Evolutionary conservation across 2,329 filamentous ascomycete genomes (phyloP).

Genomic region (Drechmeria coniospora): DNA sequence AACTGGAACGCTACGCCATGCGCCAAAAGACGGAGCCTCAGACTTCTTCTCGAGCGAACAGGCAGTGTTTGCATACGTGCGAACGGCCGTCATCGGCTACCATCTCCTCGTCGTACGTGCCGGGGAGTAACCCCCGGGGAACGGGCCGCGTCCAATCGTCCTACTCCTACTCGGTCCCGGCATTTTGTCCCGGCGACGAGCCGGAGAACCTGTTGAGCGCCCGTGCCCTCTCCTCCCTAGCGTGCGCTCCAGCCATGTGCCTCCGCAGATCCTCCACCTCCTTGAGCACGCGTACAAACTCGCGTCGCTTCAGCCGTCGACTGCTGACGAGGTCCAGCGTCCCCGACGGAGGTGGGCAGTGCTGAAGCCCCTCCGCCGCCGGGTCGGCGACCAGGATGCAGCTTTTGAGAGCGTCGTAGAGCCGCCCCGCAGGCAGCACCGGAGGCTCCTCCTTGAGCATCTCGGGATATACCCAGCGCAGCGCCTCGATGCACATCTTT

Average conservation of each 20-base stretch:
- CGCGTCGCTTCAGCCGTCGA: slow-evolving; percentile 13
- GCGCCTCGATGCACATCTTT: slow-evolving; percentile 26
- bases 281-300: slow-evolving; percentile 16
- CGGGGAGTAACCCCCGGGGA: too few species aligned
- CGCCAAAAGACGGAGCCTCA: too few species aligned
- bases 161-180: too few species aligned
- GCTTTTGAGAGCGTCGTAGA: slow-evolving; percentile 32
- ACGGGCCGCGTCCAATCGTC: too few species aligned
- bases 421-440: slow-evolving; percentile 24
- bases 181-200: too few species aligned
- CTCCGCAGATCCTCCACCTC: slow-evolving; percentile 14
- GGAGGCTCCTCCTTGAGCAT: slow-evolving; percentile 40
- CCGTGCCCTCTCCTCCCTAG: slow-evolving; percentile 6
- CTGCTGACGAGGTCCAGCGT: slow-evolving; percentile 5
- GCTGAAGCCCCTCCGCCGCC: slow-evolving; percentile 20
- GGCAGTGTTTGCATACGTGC: too few species aligned
- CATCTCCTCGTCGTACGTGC: too few species aligned
- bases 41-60: too few species aligned
- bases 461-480: slow-evolving; percentile 40
- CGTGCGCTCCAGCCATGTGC: slow-evolving; percentile 4
- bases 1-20: too few species aligned
- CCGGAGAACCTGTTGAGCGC: slow-evolving; percentile 4
- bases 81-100: too few species aligned
- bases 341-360: slow-evolving; percentile 5
- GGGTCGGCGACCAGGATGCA: slow-evolving; percentile 43